Percentiles rank a stretch among this genome's conserved stretches.
These are phyloP conservation scores for Arthonia radiata DNA, from an alignment of 495 filamentous ascomycete species.

Conservation along the genomic window DNA sequence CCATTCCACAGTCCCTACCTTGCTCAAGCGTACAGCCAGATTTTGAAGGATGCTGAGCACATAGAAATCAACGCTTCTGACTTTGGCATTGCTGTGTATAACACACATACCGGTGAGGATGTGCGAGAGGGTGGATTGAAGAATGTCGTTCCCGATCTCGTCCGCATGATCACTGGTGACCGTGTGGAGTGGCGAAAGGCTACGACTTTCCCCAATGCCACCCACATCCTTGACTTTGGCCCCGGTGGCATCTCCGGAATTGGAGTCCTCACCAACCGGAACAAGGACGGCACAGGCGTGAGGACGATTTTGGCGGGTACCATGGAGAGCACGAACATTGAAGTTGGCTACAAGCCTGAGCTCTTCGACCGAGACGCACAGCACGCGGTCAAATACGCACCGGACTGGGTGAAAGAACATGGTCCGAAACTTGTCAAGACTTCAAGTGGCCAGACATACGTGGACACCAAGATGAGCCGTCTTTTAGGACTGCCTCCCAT, in stretches of 20 bases:
- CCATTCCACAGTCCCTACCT: slow-evolving; percentile 96
- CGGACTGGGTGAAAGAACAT: slow-evolving; percentile 96
- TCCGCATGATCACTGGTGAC: slow-evolving; percentile 83
- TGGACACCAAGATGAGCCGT: slow-evolving; percentile 95
- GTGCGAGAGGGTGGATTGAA: slow-evolving; percentile 35
- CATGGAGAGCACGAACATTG: slow-evolving; percentile 65
- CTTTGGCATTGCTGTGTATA: slow-evolving; percentile 59
- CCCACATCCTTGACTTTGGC: slow-evolving; percentile 88
- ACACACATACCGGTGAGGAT: slow-evolving; percentile 70
- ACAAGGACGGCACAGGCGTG: slow-evolving; percentile 93
- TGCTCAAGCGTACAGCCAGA: slow-evolving; percentile 46
- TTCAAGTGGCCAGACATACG: slow-evolving; percentile 61
- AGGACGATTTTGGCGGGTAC: slow-evolving; percentile 81
- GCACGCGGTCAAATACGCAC: slow-evolving; percentile 78
- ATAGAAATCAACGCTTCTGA: slow-evolving; percentile 40
- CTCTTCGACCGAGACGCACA: slow-evolving; percentile 86
- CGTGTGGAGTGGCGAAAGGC: slow-evolving; percentile 87
- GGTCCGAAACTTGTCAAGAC: slow-evolving; percentile 74
- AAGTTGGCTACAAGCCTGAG: slow-evolving; percentile 92
- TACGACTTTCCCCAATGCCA: slow-evolving; percentile 65
- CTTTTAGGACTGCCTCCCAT: slow-evolving; percentile 70
- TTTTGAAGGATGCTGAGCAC: slow-evolving; percentile 68
- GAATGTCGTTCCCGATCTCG: slow-evolving; percentile 52
- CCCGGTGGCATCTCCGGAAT: slow-evolving; percentile 90
- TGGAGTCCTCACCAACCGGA: slow-evolving; percentile 88